Evolutionary conservation across 352 stramenopile species (phyloP).

Genomic region (Phytophthora colocasiae): DNA sequence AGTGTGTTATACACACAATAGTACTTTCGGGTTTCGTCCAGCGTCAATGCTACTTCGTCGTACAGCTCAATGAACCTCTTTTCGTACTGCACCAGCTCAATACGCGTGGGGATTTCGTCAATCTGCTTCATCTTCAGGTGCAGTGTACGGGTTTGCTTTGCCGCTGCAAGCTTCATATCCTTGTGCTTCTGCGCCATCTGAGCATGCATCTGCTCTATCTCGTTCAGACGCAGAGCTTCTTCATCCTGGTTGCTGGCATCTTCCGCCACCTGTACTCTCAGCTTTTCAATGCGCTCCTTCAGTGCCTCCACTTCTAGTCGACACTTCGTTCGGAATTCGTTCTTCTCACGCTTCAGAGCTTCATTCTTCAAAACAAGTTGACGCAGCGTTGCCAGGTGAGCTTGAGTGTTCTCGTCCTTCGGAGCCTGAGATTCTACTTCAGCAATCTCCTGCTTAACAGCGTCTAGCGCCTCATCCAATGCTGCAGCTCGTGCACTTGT

Average conservation of each 20-base stretch:
- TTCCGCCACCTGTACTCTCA: conserved; percentile 45
- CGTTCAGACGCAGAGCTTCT: conserved; percentile 48
- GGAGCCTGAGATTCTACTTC: conserved; percentile 46
- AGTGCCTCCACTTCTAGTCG: conserved; percentile 49
- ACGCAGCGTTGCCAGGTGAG: conserved; percentile 37
- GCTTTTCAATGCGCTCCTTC: conserved; percentile 46
- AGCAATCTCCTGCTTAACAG: conserved; percentile 49
- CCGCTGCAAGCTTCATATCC: conserved; percentile 68
- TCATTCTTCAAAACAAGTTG: conserved; percentile 61
- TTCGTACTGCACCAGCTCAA: conserved; percentile 92
- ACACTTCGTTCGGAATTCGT: conserved; percentile 53
- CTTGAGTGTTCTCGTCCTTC: conserved; percentile 33
- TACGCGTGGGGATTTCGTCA: conserved; percentile 85
- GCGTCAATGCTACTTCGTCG: conserved; percentile 84
- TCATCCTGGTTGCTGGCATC: conserved; percentile 51
- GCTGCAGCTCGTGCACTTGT: conserved; percentile 28
- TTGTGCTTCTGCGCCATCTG: conserved; percentile 74
- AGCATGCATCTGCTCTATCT: conserved; percentile 75
- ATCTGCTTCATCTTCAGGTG: conserved; percentile 72
- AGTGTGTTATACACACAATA: conserved; percentile 90
- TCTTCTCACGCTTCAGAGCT: conserved; percentile 59
- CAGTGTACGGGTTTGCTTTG: conserved; percentile 63
- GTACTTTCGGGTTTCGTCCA: conserved; percentile 92
- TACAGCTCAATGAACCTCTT: conserved; percentile 91
- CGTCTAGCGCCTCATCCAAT: conserved; percentile 39